phyloP scores from a whole-genome alignment of 495 filamentous ascomycete species.

The Evernia prunastri region DNA sequence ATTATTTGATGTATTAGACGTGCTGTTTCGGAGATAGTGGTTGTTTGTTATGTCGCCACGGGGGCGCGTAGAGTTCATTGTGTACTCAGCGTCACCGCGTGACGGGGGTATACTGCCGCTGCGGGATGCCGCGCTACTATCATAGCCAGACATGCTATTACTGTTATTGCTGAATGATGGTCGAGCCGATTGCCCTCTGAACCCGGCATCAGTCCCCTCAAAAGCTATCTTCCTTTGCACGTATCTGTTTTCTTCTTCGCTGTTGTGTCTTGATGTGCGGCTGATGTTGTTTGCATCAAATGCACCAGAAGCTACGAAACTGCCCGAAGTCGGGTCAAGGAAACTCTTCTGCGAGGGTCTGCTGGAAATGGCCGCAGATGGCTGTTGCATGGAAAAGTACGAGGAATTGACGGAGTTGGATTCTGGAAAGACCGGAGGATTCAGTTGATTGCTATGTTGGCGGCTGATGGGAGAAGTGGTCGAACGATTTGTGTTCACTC shows the following conservation, averaged over 20 bases:
- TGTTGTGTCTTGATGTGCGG: slow-evolving; percentile 24
- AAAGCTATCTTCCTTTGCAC: slow-evolving; percentile 17
- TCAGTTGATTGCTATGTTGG: slow-evolving; percentile 35
- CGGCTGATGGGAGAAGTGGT: slow-evolving; percentile 28
- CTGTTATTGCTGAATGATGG: slow-evolving; percentile 21
- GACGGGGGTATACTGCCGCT: slow-evolving; percentile 39
- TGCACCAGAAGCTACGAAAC: slow-evolving; percentile 19
- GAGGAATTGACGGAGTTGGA: slow-evolving; percentile 13
- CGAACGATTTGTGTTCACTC: slow-evolving; percentile 35
- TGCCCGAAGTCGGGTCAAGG: slow-evolving; percentile 23
- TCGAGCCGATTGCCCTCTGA: slow-evolving; percentile 18
- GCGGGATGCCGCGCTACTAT: slow-evolving; percentile 32
- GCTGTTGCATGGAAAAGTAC: slow-evolving; percentile 18
- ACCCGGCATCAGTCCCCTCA: slow-evolving; percentile 17
- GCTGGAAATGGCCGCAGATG: slow-evolving; percentile 12
- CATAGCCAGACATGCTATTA: slow-evolving; percentile 24
- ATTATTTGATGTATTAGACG: slow-evolving; percentile 5
- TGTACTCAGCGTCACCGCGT: slow-evolving; percentile 30
- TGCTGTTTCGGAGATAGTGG: slow-evolving; percentile 14
- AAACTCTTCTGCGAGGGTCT: slow-evolving; percentile 22
- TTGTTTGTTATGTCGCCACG: slow-evolving; percentile 19
- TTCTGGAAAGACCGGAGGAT: slow-evolving; percentile 21
- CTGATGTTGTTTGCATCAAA: slow-evolving; percentile 15
- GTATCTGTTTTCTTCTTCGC: slow-evolving; percentile 24
- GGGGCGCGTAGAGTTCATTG: slow-evolving; percentile 15